Base-by-base conservation (phyloP, 176 grass and related monocot species). In the Bolboschoenus planiculmis region DNA sequence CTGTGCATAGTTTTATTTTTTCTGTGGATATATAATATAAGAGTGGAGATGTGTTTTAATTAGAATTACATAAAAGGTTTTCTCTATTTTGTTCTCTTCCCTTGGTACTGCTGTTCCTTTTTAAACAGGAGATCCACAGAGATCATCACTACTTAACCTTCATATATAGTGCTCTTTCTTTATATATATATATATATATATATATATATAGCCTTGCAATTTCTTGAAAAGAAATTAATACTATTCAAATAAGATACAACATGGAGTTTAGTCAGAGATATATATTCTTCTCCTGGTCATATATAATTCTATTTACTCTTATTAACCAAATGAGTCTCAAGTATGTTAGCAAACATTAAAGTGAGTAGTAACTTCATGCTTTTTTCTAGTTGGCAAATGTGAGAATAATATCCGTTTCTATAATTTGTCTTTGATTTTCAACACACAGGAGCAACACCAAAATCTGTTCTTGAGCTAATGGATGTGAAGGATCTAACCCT, bases 391-490 rank as follows among this genome's bases (percentile, higher is more conserved):
- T n/a, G n/a, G n/a, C n/a, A n/a, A n/a, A n/a, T 34, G 13, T 20
- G 31, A 36, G 36, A 64, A 4, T n/a, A 23, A 70, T 10, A 70
- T 37, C 4, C 40, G 24, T 77, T 31, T 30, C 43, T 51, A 33
- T 48, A 16, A 53, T 77, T 31, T 53, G 65, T 74, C 5, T 77
- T 23, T 48, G 26, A 51, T 77, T 77, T 50, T 14, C 27, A 33
- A 77, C 4, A 77, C 4, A n/a, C 54, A 89, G 88, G 88, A 66
- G 88, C 88, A 10, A 89, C 88, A 20, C 88, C 88, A 23, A 89
- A 89, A 43, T 89, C 88, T n/a, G 84, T 89, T 71, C 70, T 89
- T 82, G 88, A 89, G 84, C 79, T 89, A 5, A 89, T 89, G 88
- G 84, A 89, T 83, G 88, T 89, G 57, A 89, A 89, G 36, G 87